phyloP scores from a whole-genome alignment of 768 basidiomycete species.

The Hydnomerulius pinastri region DNA sequence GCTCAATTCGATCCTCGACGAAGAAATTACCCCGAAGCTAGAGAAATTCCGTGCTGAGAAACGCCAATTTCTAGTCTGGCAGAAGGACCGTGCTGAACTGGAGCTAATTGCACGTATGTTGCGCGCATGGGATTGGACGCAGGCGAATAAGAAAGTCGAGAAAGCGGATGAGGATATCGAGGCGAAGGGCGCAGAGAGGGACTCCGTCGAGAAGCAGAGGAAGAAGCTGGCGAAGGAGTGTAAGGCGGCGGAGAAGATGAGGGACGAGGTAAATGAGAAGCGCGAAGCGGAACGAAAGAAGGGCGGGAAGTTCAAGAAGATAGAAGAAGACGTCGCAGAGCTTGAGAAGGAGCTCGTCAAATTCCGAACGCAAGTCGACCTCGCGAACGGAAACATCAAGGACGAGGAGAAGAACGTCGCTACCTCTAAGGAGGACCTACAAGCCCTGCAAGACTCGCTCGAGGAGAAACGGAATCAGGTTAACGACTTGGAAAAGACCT shows the following conservation, averaged over 20 bases:
- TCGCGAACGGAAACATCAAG: conserved; percentile 70
- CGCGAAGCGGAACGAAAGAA: conserved; percentile 89
- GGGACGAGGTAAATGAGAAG: conserved; percentile 65
- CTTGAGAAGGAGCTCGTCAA: conserved; percentile 82
- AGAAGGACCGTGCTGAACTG: conserved; percentile 85
- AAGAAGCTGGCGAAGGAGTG: conserved; percentile 55
- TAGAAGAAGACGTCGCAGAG: conserved; percentile 78
- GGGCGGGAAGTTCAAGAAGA: conserved; percentile 86
- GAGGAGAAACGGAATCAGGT: conserved; percentile 64
- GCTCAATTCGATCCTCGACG: conserved; percentile 72
- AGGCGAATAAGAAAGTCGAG: conserved; percentile 51
- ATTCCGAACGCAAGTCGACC: conserved; percentile 80
- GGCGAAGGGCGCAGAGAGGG: conserved; percentile 50
- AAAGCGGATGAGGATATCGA: conserved; percentile 59
- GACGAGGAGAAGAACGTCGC: conserved; percentile 73
- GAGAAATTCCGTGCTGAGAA: conserved; percentile 90
- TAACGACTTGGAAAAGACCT: conserved; percentile 51
- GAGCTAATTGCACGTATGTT: conserved; percentile 81
- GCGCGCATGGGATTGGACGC: conserved; percentile 88
- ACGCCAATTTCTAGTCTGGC: conserved; percentile 83
- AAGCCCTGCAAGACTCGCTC: conserved; percentile 60
- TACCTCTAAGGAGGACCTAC: conserved; percentile 53
- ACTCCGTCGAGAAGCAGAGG: conserved; percentile 46
- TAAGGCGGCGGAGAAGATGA: conserved; percentile 67
- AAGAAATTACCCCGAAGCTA: conserved; percentile 94